Evolutionary conservation across 176 grass and related monocot species (phyloP).

Genomic region (Musa schizocarpa): DNA sequence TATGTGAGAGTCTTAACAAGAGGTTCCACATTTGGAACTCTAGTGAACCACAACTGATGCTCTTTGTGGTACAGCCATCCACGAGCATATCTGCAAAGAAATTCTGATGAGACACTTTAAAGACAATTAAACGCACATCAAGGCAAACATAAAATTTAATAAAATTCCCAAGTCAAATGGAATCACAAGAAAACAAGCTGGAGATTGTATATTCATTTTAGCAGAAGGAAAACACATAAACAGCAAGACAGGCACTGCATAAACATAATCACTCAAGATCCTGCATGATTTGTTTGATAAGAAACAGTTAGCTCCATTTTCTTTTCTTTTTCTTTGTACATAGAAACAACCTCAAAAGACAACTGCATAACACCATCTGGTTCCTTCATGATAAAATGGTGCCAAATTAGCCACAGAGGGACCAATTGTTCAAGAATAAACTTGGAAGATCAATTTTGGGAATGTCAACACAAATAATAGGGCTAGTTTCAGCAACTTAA

Average conservation of each 20-base stretch:
- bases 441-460: background rate
- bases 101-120: background rate
- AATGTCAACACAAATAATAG: background rate
- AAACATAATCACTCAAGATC: background rate
- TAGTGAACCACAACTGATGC: constrained; percentile 54
- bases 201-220: background rate
- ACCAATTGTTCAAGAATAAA: background rate
- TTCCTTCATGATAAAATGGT: background rate
- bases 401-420: background rate
- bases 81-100: constrained; percentile 46
- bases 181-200: no score
- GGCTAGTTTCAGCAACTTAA: background rate
- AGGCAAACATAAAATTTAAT: background rate
- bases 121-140: background rate
- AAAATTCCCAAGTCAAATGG: no score
- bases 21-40: constrained; percentile 54
- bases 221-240: background rate
- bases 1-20: constrained; percentile 52
- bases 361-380: background rate
- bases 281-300: no score
- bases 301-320: no score
- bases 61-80: constrained; percentile 98
- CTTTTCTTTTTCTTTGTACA: background rate
- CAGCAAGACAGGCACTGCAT: background rate
- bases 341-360: background rate